A percentile compares a stretch with the other conserved stretches of the same genome.
Conservation (phyloP, 1,284 basidiomycete genomes). For the Serendipita sp. region DNA sequence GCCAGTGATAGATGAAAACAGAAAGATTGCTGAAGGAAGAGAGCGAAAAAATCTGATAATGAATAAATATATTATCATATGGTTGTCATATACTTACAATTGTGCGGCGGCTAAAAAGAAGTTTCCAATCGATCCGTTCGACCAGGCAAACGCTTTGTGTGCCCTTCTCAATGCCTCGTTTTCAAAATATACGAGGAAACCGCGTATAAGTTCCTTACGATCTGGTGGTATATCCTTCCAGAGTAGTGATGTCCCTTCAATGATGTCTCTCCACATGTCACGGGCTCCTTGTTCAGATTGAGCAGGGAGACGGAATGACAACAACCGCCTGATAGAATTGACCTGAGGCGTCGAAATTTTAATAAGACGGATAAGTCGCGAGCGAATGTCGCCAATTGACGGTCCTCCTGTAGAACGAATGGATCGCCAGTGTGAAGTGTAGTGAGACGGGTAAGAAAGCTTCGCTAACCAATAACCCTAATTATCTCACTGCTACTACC, state of each 20-base stretch:
- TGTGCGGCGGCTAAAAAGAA: conserved; percentile 80
- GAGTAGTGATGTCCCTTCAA: conserved; percentile 73
- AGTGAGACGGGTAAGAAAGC: conserved; percentile 11
- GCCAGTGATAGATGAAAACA: conserved; percentile 86
- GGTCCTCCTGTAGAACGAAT: conserved; percentile 36
- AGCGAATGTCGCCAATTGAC: conserved; percentile 45
- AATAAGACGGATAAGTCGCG: conserved; percentile 55
- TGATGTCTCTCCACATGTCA: conserved; percentile 82
- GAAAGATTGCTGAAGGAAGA: conserved; percentile 84
- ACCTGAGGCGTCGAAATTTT: conserved; percentile 46
- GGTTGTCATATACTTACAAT: conserved; percentile 18
- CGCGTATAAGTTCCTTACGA: conserved; percentile 80
- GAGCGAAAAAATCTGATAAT: conserved; percentile 61
- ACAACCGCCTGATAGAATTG: conserved; percentile 56
- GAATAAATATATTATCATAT: neutral
- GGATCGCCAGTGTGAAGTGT: neutral
- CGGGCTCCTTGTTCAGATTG: conserved; percentile 64
- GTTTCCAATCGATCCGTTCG: conserved; percentile 79
- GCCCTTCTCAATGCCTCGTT: conserved; percentile 74
- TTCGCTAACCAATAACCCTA: conserved; percentile 41
- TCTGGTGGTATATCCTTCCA: conserved; percentile 88
- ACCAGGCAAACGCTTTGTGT: conserved; percentile 83
- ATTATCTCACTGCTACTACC: conserved; percentile 78
- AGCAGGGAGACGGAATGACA: conserved; percentile 69
- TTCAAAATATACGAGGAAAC: conserved; percentile 84